These are phyloP conservation scores for Pleodorina starrii DNA, from an alignment of 139 green algal genomes.

Conservation along the genomic window DNA sequence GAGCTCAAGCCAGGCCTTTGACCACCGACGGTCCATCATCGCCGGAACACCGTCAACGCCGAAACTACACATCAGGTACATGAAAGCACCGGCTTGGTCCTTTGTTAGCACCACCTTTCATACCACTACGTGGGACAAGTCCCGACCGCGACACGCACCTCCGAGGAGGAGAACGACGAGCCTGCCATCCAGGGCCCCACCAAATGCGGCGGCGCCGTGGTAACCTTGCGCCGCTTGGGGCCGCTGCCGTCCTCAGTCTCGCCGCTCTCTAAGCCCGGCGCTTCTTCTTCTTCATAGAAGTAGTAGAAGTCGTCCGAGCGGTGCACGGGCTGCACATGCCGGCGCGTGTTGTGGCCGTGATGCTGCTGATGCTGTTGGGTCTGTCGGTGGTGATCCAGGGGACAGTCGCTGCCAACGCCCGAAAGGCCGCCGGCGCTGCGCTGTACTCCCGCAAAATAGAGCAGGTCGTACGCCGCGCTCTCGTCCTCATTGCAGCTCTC, in stretches of 20 bases:
- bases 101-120: too few species aligned
- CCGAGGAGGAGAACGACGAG: neutral
- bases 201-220: neutral
- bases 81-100: too few species aligned
- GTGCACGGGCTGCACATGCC: neutral
- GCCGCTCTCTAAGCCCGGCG: neutral
- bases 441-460: slow-evolving; percentile 29
- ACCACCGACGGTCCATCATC: too few species aligned
- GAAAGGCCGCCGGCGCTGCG: too few species aligned
- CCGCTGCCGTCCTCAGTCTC: neutral
- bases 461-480: slow-evolving; percentile 31
- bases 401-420: neutral
- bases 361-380: neutral
- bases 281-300: neutral
- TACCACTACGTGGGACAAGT: too few species aligned
- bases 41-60: too few species aligned
- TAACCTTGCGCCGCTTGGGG: neutral
- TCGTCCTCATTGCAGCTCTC: slow-evolving; percentile 34
- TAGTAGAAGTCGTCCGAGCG: slow-evolving; percentile 33
- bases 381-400: neutral
- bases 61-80: too few species aligned
- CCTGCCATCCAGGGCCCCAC: neutral
- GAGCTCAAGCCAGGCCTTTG: too few species aligned
- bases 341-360: slow-evolving; percentile 38
- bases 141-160: too few species aligned